Evolutionary conservation across 257 asterid species (phyloP), one percentile per base, ranked within the genome.

Genomic region (Primulina eburnea): DNA sequence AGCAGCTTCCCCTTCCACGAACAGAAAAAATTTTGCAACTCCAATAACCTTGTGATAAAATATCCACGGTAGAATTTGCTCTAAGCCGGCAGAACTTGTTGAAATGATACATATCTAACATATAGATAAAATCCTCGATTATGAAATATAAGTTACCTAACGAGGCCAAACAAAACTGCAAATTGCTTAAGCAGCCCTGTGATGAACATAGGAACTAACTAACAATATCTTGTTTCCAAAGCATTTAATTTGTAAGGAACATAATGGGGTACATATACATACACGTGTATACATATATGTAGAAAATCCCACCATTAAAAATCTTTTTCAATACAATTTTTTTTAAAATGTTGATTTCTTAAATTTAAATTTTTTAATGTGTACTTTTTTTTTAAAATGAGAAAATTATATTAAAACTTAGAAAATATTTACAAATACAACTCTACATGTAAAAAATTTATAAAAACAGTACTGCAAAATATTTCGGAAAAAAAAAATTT

Each of bases 51-150:
- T 88, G 76, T 88, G 95, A 72, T 88, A 88, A 79, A 83, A 88
- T 83, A 85, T 85, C 95, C 95, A 88, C 6, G 95, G 91, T 14
- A 88, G 80, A 65, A 83, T 88, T 78, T 88, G 88, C 67, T 85
- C 95, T 29, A 88, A 72, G 77, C 84, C 76, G 40, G 84, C 91
- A 55, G 88, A 85, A 10, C 89, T 88, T 77, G 86, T 85, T 37
- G 91, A 75, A 16, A 84, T 85, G 53, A 88, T 76, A 73, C 91
- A 82, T 72, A 88, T 80, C 95, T 88, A 88, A 61, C 18, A 72
- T 65, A 37, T 20, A 38, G 47, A 20, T 6, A 38, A 10, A 35
- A 26, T 28, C 52, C 8, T 17, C 8, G 55, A 55, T 40, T 26
- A 17, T 7, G 55, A 5, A 11, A 9, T 24, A 60, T 5, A 37